Evolutionary conservation across 2,329 filamentous ascomycete species (phyloP).

Genomic region (Thielaviopsis musarum): DNA sequence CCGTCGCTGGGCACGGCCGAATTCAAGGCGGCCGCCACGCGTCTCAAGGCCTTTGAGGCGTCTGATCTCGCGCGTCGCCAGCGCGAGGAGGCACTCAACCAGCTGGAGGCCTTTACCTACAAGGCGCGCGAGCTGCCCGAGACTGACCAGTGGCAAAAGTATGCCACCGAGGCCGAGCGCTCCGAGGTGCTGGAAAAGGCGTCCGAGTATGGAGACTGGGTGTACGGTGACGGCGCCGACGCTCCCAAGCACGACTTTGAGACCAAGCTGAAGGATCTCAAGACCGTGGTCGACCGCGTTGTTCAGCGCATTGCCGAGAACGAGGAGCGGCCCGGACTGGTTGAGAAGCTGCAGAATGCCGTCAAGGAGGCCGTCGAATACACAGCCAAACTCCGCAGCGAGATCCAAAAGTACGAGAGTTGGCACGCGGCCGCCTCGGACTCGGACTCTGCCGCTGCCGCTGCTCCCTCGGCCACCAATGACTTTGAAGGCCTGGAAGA

Average conservation of each 20-base stretch:
- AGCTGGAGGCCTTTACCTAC: slow-evolving; percentile 89
- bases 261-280: slow-evolving; percentile 58
- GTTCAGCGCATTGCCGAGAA: slow-evolving; percentile 59
- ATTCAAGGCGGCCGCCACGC: slow-evolving; percentile 40
- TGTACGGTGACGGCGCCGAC: slow-evolving; percentile 69
- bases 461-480: slow-evolving; percentile 27
- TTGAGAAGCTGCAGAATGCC: slow-evolving; percentile 51
- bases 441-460: slow-evolving; percentile 22
- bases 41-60: slow-evolving; percentile 67
- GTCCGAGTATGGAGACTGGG: slow-evolving; percentile 65
- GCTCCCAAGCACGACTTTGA: slow-evolving; percentile 61
- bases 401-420: slow-evolving; percentile 51
- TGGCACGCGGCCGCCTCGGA: slow-evolving; percentile 37
- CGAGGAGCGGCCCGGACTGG: slow-evolving; percentile 49
- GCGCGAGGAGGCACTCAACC: slow-evolving; percentile 78
- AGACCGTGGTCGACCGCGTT: slow-evolving; percentile 62
- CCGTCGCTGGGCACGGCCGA: slow-evolving; percentile 32
- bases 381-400: slow-evolving; percentile 48
- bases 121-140: slow-evolving; percentile 68
- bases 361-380: slow-evolving; percentile 57
- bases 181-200: slow-evolving; percentile 50
- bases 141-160: slow-evolving; percentile 54
- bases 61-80: slow-evolving; percentile 64
- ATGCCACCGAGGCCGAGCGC: slow-evolving; percentile 53
- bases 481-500: slow-evolving; percentile 68